A percentile compares a stretch with the other conserved stretches of the same genome.
Conservation (phyloP, 495 filamentous ascomycete species). For the Bryoglossum gracile region DNA sequence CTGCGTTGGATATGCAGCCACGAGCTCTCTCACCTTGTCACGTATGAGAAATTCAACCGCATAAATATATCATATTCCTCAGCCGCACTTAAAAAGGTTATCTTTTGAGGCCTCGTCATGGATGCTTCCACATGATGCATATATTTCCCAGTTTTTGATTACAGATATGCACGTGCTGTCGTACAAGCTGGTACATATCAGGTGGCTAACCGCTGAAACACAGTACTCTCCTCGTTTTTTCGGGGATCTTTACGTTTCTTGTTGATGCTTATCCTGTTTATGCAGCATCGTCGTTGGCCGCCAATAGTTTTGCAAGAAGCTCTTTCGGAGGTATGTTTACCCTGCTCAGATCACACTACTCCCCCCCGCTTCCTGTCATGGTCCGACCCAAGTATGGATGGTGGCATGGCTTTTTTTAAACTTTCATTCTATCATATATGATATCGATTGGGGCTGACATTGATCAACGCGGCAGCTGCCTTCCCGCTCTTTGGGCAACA, state of each 20-base stretch:
- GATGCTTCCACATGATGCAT: background rate
- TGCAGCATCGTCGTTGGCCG: conserved; percentile 80
- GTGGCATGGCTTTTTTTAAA: background rate
- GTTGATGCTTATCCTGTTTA: conserved; percentile 91
- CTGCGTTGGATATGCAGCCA: conserved; percentile 5
- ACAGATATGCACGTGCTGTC: conserved; percentile 10
- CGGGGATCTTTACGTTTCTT: conserved; percentile 87
- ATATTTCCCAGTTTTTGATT: too few species aligned
- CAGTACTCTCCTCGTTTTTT: conserved; percentile 72
- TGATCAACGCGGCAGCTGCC: conserved; percentile 24
- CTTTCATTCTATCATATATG: conserved; percentile 3
- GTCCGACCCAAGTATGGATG: background rate
- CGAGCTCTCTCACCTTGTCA: too few species aligned
- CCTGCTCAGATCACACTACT: too few species aligned
- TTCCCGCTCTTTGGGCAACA: conserved; percentile 45
- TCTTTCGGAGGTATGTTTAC: conserved; percentile 73
- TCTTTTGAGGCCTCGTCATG: background rate
- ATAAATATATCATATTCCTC: background rate
- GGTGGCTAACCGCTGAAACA: conserved; percentile 18
- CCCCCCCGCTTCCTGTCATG: too few species aligned
- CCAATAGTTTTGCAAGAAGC: conserved; percentile 78
- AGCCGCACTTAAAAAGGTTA: background rate
- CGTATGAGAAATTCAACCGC: background rate
- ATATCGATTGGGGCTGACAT: conserved; percentile 12
- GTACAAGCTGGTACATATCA: background rate